Percentiles rank a stretch among this genome's conserved stretches.
Evolutionary conservation across 805 yeast species (phyloP).

Genomic region (Candida corydali): DNA sequence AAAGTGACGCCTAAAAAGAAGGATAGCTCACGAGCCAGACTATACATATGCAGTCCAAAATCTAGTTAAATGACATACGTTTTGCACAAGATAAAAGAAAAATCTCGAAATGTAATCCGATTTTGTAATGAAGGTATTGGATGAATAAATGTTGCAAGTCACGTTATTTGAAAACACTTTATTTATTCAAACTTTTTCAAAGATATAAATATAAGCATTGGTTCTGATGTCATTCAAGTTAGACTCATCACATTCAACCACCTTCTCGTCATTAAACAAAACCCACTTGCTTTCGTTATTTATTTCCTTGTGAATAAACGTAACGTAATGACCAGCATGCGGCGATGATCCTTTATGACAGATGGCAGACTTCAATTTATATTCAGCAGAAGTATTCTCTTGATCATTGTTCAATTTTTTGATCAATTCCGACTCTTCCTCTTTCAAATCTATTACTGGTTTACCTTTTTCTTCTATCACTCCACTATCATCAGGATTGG

Average conservation of each 20-base stretch:
- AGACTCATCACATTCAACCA: slow-evolving; percentile 51
- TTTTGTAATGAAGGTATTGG: not conserved
- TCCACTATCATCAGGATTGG: slow-evolving; percentile 76
- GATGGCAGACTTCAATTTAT: slow-evolving; percentile 57
- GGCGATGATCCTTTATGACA: slow-evolving; percentile 89
- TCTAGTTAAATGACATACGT: no score
- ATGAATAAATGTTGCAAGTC: no score
- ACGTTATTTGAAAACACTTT: not conserved
- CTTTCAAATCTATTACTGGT: slow-evolving; percentile 25
- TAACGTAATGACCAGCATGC: slow-evolving; percentile 92
- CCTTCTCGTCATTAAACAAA: slow-evolving; percentile 85
- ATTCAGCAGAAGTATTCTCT: slow-evolving; percentile 23
- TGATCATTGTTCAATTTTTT: slow-evolving; percentile 10
- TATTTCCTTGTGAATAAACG: slow-evolving; percentile 50
- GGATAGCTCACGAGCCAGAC: no score
- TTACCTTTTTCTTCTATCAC: slow-evolving; percentile 26
- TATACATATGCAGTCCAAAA: no score
- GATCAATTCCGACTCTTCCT: slow-evolving; percentile 15
- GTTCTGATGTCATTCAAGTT: slow-evolving; percentile 40
- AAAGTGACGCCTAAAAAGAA: no score
- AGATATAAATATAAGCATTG: slow-evolving; percentile 48
- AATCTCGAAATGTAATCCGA: no score
- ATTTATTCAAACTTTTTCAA: slow-evolving; percentile 13
- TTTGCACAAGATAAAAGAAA: no score
- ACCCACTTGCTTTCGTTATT: slow-evolving; percentile 56